A percentile compares a stretch with the other conserved stretches of the same genome.
Conservation (phyloP, 2,329 filamentous ascomycete genomes). For the Raffaelea ambrosiae region DNA sequence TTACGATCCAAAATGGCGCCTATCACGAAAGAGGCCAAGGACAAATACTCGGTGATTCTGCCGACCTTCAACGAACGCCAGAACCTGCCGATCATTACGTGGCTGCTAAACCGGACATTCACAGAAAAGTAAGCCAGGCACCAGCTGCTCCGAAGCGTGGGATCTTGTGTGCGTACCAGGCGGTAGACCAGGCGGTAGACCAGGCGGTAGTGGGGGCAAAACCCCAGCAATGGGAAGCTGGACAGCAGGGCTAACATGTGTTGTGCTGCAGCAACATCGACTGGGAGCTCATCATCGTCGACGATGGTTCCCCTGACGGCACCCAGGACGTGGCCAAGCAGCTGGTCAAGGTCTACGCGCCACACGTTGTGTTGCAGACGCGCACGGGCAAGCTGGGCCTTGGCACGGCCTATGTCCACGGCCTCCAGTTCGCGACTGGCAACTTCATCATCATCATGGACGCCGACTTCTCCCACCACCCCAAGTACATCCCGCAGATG, state of each 20-base stretch:
- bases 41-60: conserved; percentile 96
- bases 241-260: no score
- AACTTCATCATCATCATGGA: conserved; percentile 99
- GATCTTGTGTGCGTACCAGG: no score
- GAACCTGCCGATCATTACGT: conserved; percentile 93
- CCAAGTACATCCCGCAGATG: conserved; percentile 97
- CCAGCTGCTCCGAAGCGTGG: no score
- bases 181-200: no score
- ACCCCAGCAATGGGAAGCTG: no score
- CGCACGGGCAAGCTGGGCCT: conserved; percentile 95
- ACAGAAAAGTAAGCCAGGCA: conserved; percentile 74
- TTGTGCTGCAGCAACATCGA: conserved; percentile 62
- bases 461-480: conserved; percentile 97
- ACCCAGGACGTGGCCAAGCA: conserved; percentile 87
- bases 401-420: conserved; percentile 92
- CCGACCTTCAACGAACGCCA: conserved; percentile 98
- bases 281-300: conserved; percentile 96
- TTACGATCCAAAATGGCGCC: conserved; percentile 39
- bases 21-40: conserved; percentile 41
- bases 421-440: conserved; percentile 78
- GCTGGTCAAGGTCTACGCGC: conserved; percentile 75
- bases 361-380: conserved; percentile 74
- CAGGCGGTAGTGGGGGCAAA: no score
- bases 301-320: conserved; percentile 94
- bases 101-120: conserved; percentile 89